Conservation (phyloP, 306 rosid species). For the Trifolium subterraneum region DNA sequence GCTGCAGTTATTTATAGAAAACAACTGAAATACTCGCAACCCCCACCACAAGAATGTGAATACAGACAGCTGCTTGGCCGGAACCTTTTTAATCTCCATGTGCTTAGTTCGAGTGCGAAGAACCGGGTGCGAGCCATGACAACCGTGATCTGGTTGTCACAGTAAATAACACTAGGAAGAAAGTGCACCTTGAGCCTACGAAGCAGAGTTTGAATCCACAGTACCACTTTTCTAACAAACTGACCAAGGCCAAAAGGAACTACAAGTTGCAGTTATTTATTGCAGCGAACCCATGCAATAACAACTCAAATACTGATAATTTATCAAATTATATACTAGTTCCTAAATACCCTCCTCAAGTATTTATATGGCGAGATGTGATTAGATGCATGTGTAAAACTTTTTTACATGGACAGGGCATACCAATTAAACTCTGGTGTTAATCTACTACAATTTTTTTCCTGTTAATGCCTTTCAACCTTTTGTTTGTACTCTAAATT, state of each 20-base stretch:
- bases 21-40: neutral
- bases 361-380: neutral
- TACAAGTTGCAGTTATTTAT: neutral
- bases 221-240: no score
- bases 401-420: neutral
- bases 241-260: no score
- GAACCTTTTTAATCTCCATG: no score
- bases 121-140: no score
- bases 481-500: constrained; percentile 29
- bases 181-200: no score
- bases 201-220: no score
- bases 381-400: neutral
- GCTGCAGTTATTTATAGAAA: neutral
- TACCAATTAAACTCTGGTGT: constrained; percentile 11
- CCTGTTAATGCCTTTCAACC: constrained; percentile 8
- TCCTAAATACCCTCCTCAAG: neutral
- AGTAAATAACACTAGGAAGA: no score
- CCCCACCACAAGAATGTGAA: no score
- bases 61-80: no score
- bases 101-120: no score
- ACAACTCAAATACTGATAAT: neutral
- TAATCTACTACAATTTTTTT: constrained; percentile 20
- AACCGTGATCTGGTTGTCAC: no score
- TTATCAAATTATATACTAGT: neutral
- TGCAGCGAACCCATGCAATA: neutral